phyloP scores from a whole-genome alignment of 768 basidiomycete species.

The Boletus rubescentipes region DNA sequence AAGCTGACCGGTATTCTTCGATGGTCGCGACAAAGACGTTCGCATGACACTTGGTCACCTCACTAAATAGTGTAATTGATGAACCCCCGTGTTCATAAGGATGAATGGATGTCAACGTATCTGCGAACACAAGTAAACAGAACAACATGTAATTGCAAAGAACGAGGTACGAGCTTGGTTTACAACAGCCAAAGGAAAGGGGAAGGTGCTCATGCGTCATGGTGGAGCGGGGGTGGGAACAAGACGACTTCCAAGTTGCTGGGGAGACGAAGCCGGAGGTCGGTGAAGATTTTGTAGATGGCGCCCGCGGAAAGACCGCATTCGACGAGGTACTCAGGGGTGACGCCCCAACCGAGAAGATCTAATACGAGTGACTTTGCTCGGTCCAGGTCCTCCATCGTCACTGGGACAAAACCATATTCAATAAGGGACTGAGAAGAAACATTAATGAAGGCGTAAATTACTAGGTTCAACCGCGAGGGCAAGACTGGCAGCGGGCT shows the following conservation, averaged over 20 bases:
- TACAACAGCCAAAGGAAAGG: neutral
- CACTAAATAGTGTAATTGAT: neutral
- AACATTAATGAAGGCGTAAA: neutral
- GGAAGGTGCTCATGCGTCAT: neutral
- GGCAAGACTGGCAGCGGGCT: neutral
- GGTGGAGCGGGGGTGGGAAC: neutral
- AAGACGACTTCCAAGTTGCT: slow-evolving; percentile 2
- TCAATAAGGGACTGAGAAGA: neutral
- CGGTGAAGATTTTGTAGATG: slow-evolving; percentile 42
- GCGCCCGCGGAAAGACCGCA: slow-evolving; percentile 41
- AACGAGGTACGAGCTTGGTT: neutral
- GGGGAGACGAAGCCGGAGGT: slow-evolving; percentile 41
- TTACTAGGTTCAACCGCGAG: slow-evolving; percentile 9
- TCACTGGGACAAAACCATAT: slow-evolving; percentile 30
- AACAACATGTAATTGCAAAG: neutral
- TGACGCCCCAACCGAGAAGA: slow-evolving; percentile 55
- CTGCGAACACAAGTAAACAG: neutral
- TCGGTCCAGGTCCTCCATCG: slow-evolving; percentile 39
- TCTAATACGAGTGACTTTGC: slow-evolving; percentile 52
- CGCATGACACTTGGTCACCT: neutral
- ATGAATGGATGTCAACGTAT: neutral
- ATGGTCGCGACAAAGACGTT: neutral
- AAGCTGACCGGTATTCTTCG: too few species aligned
- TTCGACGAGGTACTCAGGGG: slow-evolving; percentile 47
- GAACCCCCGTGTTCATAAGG: neutral